These are phyloP conservation scores for Rhodotorula sp. DNA, from an alignment of 1,284 basidiomycete species.

Conservation along the genomic window DNA sequence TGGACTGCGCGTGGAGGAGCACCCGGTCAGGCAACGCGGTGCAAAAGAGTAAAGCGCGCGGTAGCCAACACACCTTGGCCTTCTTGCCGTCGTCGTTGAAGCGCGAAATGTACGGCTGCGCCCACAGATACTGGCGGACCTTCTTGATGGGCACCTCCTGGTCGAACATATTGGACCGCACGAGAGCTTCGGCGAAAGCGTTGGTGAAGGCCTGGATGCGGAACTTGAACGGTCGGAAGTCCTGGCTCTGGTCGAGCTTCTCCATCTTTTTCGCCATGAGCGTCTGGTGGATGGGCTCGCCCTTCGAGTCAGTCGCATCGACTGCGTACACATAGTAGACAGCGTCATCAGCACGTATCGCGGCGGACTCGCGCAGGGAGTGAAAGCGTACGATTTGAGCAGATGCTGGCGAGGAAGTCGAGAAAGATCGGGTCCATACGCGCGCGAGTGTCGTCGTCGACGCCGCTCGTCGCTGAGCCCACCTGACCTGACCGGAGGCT, in stretches of 20 bases:
- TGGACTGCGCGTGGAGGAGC: slow-evolving; percentile 57
- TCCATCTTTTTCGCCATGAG: slow-evolving; percentile 97
- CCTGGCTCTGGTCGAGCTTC: slow-evolving; percentile 87
- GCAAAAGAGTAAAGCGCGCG: not conserved
- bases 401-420: slow-evolving; percentile 81
- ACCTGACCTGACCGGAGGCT: slow-evolving; percentile 25
- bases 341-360: not conserved
- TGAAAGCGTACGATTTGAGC: slow-evolving; percentile 76
- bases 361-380: slow-evolving; percentile 4
- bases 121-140: slow-evolving; percentile 97
- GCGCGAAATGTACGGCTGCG: slow-evolving; percentile 85
- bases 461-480: slow-evolving; percentile 43
- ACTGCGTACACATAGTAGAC: slow-evolving; percentile 58
- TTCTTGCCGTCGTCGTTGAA: slow-evolving; percentile 99
- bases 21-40: not conserved
- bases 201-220: slow-evolving; percentile 98
- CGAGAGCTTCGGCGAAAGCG: slow-evolving; percentile 87
- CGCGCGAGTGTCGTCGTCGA: slow-evolving; percentile 66
- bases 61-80: slow-evolving; percentile 64
- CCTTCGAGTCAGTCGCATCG: slow-evolving; percentile 88
- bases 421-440: slow-evolving; percentile 90
- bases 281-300: slow-evolving; percentile 96
- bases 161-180: slow-evolving; percentile 55
- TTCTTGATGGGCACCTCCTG: slow-evolving; percentile 61
- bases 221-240: slow-evolving; percentile 99